phyloP scores from a whole-genome alignment of 805 yeast species.

The Nakazawaea peltata region DNA sequence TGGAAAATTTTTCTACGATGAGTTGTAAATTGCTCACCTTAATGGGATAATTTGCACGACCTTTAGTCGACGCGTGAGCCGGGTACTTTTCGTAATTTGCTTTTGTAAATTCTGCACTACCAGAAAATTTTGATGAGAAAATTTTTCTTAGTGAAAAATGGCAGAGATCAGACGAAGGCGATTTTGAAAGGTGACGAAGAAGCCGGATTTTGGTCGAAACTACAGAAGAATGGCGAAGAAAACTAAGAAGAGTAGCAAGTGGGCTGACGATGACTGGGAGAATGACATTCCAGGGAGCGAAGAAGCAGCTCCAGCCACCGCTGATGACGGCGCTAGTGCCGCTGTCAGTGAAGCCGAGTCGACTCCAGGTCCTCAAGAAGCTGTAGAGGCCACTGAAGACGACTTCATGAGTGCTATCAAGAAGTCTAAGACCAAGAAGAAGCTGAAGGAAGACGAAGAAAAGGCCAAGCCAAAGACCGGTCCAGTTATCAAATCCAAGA shows the following conservation, averaged over 20 bases:
- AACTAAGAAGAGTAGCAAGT: conserved; percentile 57
- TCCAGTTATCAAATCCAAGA: conserved; percentile 79
- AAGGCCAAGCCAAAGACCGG: conserved; percentile 43
- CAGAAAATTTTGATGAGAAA: no score
- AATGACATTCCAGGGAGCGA: conserved; percentile 38
- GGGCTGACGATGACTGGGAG: conserved; percentile 63
- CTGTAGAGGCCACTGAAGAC: conserved; percentile 12
- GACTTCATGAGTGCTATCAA: conserved; percentile 73
- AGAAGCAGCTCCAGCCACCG: conserved; percentile 50
- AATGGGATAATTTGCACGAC: no score
- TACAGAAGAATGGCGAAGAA: conserved; percentile 38
- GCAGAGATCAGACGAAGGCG: no score
- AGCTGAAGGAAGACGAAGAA: conserved; percentile 56
- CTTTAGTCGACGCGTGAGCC: no score
- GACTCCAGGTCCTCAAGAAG: conserved; percentile 19
- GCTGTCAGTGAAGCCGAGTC: conserved; percentile 18
- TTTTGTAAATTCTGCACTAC: no score
- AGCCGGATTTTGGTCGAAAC: no score
- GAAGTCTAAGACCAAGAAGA: conserved; percentile 71
- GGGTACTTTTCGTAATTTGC: no score
- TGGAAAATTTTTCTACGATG: no score
- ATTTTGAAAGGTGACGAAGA: no score
- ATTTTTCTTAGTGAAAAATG: no score
- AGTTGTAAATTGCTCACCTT: no score
- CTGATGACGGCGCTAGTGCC: conserved; percentile 30